Base-by-base conservation (phyloP, 2,329 filamentous ascomycete genomes). In the Verticillium longisporum region DNA sequence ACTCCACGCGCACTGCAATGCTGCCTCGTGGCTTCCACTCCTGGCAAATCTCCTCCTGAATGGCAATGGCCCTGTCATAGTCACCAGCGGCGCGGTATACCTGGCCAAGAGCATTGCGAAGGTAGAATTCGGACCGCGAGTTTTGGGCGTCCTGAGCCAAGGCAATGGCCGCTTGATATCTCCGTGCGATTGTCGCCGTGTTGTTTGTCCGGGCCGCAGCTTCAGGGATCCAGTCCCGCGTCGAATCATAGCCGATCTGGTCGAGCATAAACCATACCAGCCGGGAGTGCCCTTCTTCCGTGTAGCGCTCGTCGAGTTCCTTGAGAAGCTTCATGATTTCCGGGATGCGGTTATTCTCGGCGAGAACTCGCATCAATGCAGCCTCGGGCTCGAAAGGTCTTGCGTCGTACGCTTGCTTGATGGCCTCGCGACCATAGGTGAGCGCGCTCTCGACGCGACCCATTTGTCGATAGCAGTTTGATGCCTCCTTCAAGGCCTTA, bases 141-240 rank as follows among this genome's bases (percentile, higher is more conserved):
- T 77, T 72, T 14, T 74, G 73, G n/a, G 67, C 65, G 1, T 65
- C 63, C 58, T 70, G 68, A 2, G 76, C 76, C 1, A 70, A 65
- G 0, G 68, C 68, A 2, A 76, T 75, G 33, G 73, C 70, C 31
- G 65, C 61, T 21, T 70, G 66, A 3, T 77, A 68, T 1, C 68
- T 67, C 0, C 72, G 66, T 0, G 72, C 62, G 13, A 76, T 63
- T 9, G 73, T 69, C 0, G 67, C 68, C 0, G 69, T 69, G 61
- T 72, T 68, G 3, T 68, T 67, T 0, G 69, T 69, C 41, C 74
- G 75, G 57, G 72, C 71, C 0, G 73, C 75, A 1, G 76, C 75
- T n/a, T 72, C 73, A 13, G 76, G 76, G 6, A 78, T 71, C 74
- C 74, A 77, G 59, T 78, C 75, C 33, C 69, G 4, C 72, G 64